phyloP scores from a whole-genome alignment of 2,329 filamentous ascomycete species.

The Aspergillus brasiliensis region DNA sequence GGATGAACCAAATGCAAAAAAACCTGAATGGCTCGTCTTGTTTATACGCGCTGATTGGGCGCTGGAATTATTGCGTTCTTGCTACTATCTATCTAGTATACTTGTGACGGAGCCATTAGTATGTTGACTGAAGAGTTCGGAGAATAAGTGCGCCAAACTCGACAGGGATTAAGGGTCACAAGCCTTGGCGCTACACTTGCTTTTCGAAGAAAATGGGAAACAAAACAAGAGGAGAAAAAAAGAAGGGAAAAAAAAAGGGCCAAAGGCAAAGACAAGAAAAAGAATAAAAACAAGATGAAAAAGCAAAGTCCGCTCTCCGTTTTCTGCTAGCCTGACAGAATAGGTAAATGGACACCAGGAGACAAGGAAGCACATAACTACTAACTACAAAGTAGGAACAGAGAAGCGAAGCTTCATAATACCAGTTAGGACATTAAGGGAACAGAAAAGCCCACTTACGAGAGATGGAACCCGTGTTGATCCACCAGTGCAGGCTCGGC shows the following conservation, averaged over 20 bases:
- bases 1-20: neutral
- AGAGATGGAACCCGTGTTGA: conserved; percentile 20
- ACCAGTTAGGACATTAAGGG: neutral
- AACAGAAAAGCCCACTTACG: conserved; percentile 3
- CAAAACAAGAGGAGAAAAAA: too few relatives aligned
- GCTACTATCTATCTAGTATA: conserved; percentile 6
- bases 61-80: neutral
- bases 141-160: conserved; percentile 6
- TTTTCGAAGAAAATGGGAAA: too few relatives aligned
- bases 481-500: conserved; percentile 22
- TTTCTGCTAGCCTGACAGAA: neutral
- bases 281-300: neutral
- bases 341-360: neutral
- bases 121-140: conserved; percentile 9
- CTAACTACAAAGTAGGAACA: neutral
- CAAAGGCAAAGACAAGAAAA: neutral
- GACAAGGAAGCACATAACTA: neutral
- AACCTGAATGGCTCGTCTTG: conserved; percentile 6
- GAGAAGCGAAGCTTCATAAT: too few relatives aligned
- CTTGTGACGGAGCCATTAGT: conserved; percentile 6
- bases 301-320: neutral
- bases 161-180: neutral
- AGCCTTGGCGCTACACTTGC: too few relatives aligned
- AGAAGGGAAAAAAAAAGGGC: neutral
- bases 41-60: conserved; percentile 1